Base-by-base conservation (phyloP, 306 rosid genomes). In the Quercus ilex region DNA sequence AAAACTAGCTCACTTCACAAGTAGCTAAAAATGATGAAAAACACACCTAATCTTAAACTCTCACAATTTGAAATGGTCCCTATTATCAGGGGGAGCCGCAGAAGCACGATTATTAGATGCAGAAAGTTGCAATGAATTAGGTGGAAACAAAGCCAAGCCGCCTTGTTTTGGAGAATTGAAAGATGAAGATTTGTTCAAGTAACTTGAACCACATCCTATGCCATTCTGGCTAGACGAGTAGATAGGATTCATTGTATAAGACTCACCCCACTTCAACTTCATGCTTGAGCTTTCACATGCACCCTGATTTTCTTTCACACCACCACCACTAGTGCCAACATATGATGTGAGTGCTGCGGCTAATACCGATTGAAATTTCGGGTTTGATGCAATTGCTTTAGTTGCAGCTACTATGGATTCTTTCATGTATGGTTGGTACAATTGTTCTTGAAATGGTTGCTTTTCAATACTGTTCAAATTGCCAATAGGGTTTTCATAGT, bases 371-470 rank as follows among this genome's bases (percentile, higher is more conserved):
- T 83, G 89, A 72, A 80, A 86, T 25, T 83, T 69, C 1, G 77
- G 76, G 78, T 78, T 75, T 15, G 74, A 30, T 75, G 86, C 53
- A 74, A 82, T 77, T 68, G 79, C 81, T 19, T 79, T 79, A 75
- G 84, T 76, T 85, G 80, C 77, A 20, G 84, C 83, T 20, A 20
- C 77, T 77, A 84, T 68, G 9, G 74, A 17, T 71, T 79, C 74
- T 21, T 79, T 74, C 73, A 71, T 77, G 83, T 79, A 63, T 55
- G 84, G 73, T 59, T 78, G 87, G 74, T 75, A 64, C 5, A 71
- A 19, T 65, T 73, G 73, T 26, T 84, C 88, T 64, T 85, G 84
- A 73, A 78, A 70, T 76, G 88, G 78, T 25, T 81, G 83, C 56
- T 82, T 81, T 60, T 65, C 87, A 6, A 25, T 62, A 49, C 53